Base-by-base conservation (phyloP, 139 green algal genomes). In the Axilococcus clingmanii region DNA sequence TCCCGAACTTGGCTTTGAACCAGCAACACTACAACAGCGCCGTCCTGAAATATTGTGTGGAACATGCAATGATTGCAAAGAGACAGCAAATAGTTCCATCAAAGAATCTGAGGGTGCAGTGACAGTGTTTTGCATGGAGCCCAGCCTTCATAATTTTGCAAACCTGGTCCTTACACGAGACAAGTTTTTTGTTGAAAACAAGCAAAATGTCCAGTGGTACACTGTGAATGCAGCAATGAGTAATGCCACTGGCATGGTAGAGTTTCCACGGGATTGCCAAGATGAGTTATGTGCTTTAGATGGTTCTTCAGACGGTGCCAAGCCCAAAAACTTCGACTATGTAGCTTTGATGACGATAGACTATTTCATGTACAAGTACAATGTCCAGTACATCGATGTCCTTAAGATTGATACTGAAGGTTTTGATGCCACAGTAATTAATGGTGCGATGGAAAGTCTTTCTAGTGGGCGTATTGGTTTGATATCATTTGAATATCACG, bases 261-360 rank as follows among this genome's bases (percentile, higher is more conserved):
- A 57, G n/a, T 57, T 57, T 16, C 30, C 49, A 17, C 49, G 49
- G 19, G 49, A 24, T 24, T 57, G 49, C 49, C 12, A 38, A 24
- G 49, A 57, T 38, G 49, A 57, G 49, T 38, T 57, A 11, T 57
- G 49, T 38, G 46, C 49, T 19, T 38, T 57, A 24, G 29, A 57
- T 6, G 31, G 29, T 38, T 29, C 43, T 14, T 43, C 8, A 9
- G 48, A 38, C 24, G 27, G 48, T 36, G 15, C 24, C 1, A 42
- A 22, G 11, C 24, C 29, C 9, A 12, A 9, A n/a, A 11, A 23
- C 17, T 57, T 38, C 7, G 49, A 28, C 22, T 57, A 23, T 5
- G 49, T 57, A 23, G 38, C 17, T 23, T 11, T 57, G n/a, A 43
- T 17, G n/a, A 57, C 49, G 5, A 23, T 57, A 38, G 49, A 57